Base-by-base conservation (phyloP, 2,329 filamentous ascomycete species). In the Ophiosphaerella korrae region DNA sequence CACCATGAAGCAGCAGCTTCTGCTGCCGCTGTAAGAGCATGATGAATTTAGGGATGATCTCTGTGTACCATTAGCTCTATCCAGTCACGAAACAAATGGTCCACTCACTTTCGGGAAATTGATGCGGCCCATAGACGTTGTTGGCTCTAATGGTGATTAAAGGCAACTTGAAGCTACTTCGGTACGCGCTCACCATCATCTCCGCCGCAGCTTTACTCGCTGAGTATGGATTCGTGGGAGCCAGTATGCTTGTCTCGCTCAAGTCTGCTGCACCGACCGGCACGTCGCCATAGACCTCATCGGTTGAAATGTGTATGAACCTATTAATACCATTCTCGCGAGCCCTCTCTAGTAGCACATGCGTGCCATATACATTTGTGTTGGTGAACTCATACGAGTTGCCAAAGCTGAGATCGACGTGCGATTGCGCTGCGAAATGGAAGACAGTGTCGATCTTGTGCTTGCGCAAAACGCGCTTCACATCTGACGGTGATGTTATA, bases 101-200 rank as follows among this genome's bases (percentile, higher is more conserved):
- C 12, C 2, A 74, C 87, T 74, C 75, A 92, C 89, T 92, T 76
- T 92, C 89, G 0, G 89, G 89, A 70, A 88, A 92, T 70, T 93
- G 89, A 68, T 92, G 88, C 18, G 90, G 90, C 0, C 90, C 90
- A 65, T 92, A 94, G 26, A 93, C 88, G 64, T 94, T 93, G 77
- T 93, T 93, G 70, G 88, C 88, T 42, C 89, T 82, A 24, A 92
- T 87, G 62, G 92, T 89, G 57, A 93, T 90, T 44, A 86, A 84
- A 1, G 89, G 89, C 11, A 94, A 79, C 71, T 88, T 88, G 79
- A 92, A 92, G 73, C 87, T 90, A 76, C 89, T 91, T 68, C 87
- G 83, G 71, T 92, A 94, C n/a, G 89, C 90, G 71, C 88, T 86
- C n/a, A 93, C 88, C 66, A 90, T 80, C 88, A 92, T 92, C 76